Base-by-base conservation (phyloP, 352 stramenopile genomes). In the Globisporangium nagaii region DNA sequence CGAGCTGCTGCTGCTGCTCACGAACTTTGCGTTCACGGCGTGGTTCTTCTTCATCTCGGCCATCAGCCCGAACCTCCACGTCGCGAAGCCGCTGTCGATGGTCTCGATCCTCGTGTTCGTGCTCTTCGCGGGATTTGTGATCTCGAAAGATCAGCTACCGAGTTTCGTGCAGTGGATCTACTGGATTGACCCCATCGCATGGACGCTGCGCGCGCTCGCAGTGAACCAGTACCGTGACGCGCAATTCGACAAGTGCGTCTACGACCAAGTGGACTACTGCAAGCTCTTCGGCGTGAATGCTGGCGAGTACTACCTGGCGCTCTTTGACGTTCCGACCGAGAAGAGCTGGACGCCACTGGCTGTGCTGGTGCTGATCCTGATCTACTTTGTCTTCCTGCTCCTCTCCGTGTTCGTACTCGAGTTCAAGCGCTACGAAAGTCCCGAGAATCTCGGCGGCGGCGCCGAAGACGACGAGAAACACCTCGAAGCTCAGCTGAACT, bases 1-100 rank as follows among this genome's bases (percentile, higher is more conserved):
- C 39, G 53, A 86, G 42, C 44, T 60, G 8, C 60, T 82, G n/a
- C 62, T 90, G 19, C 56, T 86, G 48, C 52, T n/a, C 76, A 79
- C 63, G 34, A 65, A 61, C 37, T 35, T 65, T 7, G 24, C 49
- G 20, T 56, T 59, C 35, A 30, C 36, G 49, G 47, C 34, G 31
- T 71, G 42, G 32, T 69, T 76, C 39, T 66, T 66, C 45, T 52
- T 65, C 39, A 9, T 77, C 20, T 25, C 63, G 13, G 22, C 47
- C 17, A 9, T 51, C 4, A 17, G 55, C 4, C 48, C 65, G 17
- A 62, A 48, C 19, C 2, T 62, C 19, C n/a, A 62, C 27, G 40
- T 73, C 10, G 66, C 58, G 2, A 46, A 73, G 25, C 53, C 60
- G 20, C 11, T 76, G 13, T 27, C 63, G n/a, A 58, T 70, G 32